Evolutionary conservation across 2,329 filamentous ascomycete species (phyloP).

Genomic region (Colletotrichum abscissum): DNA sequence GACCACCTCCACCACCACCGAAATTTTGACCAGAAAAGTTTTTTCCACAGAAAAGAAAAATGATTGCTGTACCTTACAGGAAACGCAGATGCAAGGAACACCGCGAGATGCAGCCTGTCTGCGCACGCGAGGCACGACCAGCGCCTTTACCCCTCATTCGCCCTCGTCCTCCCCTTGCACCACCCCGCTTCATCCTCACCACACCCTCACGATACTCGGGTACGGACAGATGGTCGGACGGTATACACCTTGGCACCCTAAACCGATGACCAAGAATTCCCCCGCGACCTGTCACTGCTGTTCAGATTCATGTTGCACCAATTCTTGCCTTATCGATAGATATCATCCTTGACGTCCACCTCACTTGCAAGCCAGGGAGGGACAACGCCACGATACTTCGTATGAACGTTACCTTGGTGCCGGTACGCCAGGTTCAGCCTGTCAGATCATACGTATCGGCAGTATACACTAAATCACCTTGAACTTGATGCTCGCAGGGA

Average conservation of each 20-base stretch:
- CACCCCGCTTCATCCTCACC: constrained; percentile 26
- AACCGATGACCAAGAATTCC: constrained; percentile 14
- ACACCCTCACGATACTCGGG: constrained; percentile 24
- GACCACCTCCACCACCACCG: neutral
- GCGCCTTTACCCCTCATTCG: constrained; percentile 18
- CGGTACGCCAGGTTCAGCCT: constrained; percentile 16
- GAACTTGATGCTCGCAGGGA: constrained; percentile 28
- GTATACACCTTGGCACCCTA: neutral
- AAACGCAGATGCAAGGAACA: constrained; percentile 33
- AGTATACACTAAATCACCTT: neutral
- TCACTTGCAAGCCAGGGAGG: neutral
- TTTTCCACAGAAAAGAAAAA: constrained; percentile 4
- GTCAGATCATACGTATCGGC: neutral
- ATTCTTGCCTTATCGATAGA: constrained; percentile 19
- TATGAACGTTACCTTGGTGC: constrained; percentile 1
- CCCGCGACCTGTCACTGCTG: constrained; percentile 5
- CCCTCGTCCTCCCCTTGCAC: constrained; percentile 12
- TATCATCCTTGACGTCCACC: constrained; percentile 5
- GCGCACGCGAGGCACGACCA: neutral
- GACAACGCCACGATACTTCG: neutral
- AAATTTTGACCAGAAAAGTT: neutral
- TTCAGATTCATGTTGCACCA: constrained; percentile 13
- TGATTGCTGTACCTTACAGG: constrained; percentile 20
- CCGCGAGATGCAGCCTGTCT: neutral
- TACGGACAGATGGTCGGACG: constrained; percentile 4